Percentiles rank a stretch among this genome's conserved stretches.
phyloP scores from a whole-genome alignment of 164 flowering plant species.

The Cinnamomum chago region DNA sequence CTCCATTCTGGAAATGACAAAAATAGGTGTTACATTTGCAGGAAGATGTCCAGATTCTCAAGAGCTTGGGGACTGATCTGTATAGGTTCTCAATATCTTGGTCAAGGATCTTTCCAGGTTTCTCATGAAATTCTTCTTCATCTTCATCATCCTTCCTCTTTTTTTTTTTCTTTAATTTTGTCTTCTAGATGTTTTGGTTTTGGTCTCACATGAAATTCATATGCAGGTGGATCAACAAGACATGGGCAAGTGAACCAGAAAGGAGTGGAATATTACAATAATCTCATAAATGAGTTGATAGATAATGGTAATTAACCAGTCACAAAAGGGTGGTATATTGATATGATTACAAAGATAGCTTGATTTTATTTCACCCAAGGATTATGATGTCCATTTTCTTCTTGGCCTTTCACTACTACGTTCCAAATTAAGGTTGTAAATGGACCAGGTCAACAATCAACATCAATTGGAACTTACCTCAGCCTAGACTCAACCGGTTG shows the following conservation, averaged over 20 bases:
- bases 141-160: no score
- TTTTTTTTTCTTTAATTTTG: no score
- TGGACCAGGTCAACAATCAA: no score
- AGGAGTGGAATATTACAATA: constrained; percentile 56
- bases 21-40: constrained; percentile 2
- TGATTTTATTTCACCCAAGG: no score
- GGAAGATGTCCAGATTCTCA: constrained; percentile 28
- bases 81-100: constrained; percentile 29
- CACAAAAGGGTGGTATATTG: neutral
- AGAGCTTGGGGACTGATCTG: constrained; percentile 26
- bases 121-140: neutral
- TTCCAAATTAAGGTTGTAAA: no score
- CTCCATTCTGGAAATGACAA: neutral
- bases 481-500: no score
- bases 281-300: constrained; percentile 46
- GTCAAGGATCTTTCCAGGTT: constrained; percentile 29
- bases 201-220: neutral
- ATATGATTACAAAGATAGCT: no score
- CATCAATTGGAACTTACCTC: no score
- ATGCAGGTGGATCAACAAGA: constrained; percentile 22
- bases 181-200: neutral
- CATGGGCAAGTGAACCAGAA: constrained; percentile 44
- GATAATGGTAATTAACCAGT: constrained; percentile 16
- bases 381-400: no score
- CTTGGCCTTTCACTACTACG: no score